Evolutionary conservation across 257 asterid genomes (phyloP).

Genomic region (Nicotiana otophora): DNA sequence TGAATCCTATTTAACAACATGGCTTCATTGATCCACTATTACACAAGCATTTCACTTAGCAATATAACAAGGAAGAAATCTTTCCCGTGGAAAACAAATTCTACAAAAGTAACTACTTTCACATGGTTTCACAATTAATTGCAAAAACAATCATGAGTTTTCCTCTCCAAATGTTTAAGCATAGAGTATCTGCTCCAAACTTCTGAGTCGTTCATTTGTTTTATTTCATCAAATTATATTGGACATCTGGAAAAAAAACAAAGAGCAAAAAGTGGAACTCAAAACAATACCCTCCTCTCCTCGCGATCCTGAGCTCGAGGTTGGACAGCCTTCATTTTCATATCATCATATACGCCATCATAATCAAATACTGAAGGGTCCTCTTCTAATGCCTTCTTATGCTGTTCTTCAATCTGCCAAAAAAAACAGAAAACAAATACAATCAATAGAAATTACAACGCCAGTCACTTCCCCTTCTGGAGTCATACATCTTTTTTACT

Average conservation of each 20-base stretch:
- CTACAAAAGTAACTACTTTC: neutral
- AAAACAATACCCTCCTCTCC: constrained; percentile 57
- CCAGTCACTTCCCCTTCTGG: neutral
- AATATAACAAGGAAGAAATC: neutral
- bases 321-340: constrained; percentile 74
- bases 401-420: constrained; percentile 76
- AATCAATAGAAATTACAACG: neutral
- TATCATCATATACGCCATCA: constrained; percentile 83
- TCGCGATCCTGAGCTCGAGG: constrained; percentile 56
- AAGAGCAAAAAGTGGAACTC: neutral
- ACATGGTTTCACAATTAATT: neutral
- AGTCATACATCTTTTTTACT: neutral
- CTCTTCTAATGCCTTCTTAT: constrained; percentile 88
- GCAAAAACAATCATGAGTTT: neutral
- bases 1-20: neutral
- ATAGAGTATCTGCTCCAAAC: neutral
- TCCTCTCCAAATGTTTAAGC: neutral
- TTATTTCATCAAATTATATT: neutral
- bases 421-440: neutral
- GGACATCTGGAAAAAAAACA: neutral
- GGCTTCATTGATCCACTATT: neutral
- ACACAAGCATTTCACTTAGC: neutral
- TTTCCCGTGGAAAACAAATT: neutral
- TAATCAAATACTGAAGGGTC: constrained; percentile 84
- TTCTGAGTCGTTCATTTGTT: neutral